phyloP scores from a whole-genome alignment of 768 basidiomycete genomes.

The Suillus alpinus region DNA sequence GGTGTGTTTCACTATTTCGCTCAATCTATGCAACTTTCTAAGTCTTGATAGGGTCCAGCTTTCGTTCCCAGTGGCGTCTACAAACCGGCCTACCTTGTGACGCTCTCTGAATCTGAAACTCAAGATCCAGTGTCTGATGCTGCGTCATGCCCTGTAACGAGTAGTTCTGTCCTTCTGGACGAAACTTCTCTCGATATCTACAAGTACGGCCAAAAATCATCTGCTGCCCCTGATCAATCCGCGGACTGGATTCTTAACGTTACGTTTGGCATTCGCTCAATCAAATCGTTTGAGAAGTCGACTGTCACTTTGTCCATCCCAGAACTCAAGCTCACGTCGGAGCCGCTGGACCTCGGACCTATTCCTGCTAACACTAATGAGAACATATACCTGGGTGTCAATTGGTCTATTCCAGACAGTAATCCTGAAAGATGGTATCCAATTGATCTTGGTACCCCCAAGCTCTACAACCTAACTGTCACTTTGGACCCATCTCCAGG shows the following conservation, averaged over 20 bases:
- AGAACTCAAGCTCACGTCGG: conserved; percentile 43
- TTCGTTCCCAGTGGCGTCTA: conserved; percentile 55
- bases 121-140: conserved; percentile 22
- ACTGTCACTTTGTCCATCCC: conserved; percentile 43
- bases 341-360: conserved; percentile 20
- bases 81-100: conserved; percentile 54
- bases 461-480: conserved; percentile 51
- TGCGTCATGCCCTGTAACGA: conserved; percentile 19
- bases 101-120: conserved; percentile 28
- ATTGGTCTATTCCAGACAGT: conserved; percentile 44
- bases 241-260: conserved; percentile 58
- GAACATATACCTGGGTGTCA: conserved; percentile 40
- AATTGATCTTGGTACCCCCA: conserved; percentile 52
- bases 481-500: conserved; percentile 30
- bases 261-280: conserved; percentile 47
- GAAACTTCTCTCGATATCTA: conserved; percentile 55
- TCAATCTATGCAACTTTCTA: neutral
- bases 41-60: conserved; percentile 45
- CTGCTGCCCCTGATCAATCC: conserved; percentile 41
- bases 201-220: conserved; percentile 48
- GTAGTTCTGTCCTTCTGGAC: conserved; percentile 42
- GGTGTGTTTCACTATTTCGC: conserved; percentile 28
- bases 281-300: conserved; percentile 31
- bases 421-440: conserved; percentile 54
- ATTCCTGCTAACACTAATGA: conserved; percentile 20